Conservation (phyloP, 495 filamentous ascomycete species). For the Pseudoneurospora amorphoporcata region DNA sequence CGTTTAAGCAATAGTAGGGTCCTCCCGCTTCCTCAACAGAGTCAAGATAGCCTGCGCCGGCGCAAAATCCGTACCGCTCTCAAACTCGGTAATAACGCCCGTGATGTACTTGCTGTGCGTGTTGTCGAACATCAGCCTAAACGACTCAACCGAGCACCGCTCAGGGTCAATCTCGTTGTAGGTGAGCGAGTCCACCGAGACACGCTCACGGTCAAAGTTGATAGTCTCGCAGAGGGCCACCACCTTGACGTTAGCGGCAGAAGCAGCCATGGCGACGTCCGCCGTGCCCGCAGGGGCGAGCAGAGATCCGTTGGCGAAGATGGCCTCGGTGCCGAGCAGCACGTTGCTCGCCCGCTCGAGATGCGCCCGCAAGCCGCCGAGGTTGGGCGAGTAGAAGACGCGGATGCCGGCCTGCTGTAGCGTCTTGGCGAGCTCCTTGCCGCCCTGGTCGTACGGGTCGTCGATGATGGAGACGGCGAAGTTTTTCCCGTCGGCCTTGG, state of each 20-base stretch:
- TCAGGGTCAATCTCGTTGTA: constrained; percentile 78
- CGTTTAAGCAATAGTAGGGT: constrained; percentile 29
- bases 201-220: constrained; percentile 80
- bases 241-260: constrained; percentile 63
- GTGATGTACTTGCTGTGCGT: constrained; percentile 84
- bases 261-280: constrained; percentile 77
- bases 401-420: constrained; percentile 59
- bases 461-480: constrained; percentile 85
- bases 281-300: constrained; percentile 84
- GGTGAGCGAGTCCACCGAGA: constrained; percentile 83
- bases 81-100: constrained; percentile 81
- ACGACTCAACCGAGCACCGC: constrained; percentile 43
- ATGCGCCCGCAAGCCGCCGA: constrained; percentile 61
- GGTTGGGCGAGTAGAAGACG: constrained; percentile 65
- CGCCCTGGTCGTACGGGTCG: constrained; percentile 63
- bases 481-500: constrained; percentile 44
- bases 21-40: constrained; percentile 39
- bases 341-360: constrained; percentile 69
- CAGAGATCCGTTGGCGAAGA: constrained; percentile 82
- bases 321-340: constrained; percentile 77
- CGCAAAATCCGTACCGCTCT: constrained; percentile 49
- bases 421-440: constrained; percentile 59
- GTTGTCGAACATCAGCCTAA: constrained; percentile 88
- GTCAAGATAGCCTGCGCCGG: constrained; percentile 72
- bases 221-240: constrained; percentile 89